Base-by-base conservation (phyloP, 164 flowering plant genomes). In the Vitis cinerea region DNA sequence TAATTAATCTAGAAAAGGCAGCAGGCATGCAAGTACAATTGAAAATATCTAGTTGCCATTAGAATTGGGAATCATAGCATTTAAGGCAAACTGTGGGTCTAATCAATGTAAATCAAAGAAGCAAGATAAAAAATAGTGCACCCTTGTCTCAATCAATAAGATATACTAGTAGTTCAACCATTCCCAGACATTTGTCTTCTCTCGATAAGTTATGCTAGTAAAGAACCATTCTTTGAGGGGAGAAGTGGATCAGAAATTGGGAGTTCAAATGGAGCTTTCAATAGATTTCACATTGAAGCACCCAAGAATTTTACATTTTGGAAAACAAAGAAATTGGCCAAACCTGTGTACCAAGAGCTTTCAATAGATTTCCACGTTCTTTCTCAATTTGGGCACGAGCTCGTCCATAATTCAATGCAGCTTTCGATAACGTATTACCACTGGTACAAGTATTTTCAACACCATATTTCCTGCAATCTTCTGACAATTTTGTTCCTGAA, bases 281-380 rank as follows among this genome's bases (percentile, higher is more conserved):
- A 23, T 23, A 23, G 27, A 23, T 23, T 23, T 23, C 63, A 13
- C 14, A 9, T 23, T 37, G 44, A 37, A 37, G 68, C 16, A 44
- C 27, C 58, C 49, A 27, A 52, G 47, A 16, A 48, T 10, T 30
- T 57, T 30, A 16, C 9, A 59, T 11, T 63, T 15, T 29, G 4
- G 14, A 6, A 10, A 8, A 11, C 4, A 9, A 80, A 19, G 30
- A 66, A 52, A 59, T 23, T 52, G 14, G 59, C 53, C 82, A 73
- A 75, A 94, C 99, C 99, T 93, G 97, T 69, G 98, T 88, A 30
- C 96, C 93, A 52, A 95, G 80, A 73, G 94, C 86, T 80, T 90
- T 93, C 76, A 88, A 74, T 58, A 93, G 72, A 80, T 80, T 86
- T 27, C 85, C 94, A 59, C 85, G 94, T 69, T 91, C 99, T 74